Conservation (phyloP, 768 basidiomycete species). For the Suillus sp. region DNA sequence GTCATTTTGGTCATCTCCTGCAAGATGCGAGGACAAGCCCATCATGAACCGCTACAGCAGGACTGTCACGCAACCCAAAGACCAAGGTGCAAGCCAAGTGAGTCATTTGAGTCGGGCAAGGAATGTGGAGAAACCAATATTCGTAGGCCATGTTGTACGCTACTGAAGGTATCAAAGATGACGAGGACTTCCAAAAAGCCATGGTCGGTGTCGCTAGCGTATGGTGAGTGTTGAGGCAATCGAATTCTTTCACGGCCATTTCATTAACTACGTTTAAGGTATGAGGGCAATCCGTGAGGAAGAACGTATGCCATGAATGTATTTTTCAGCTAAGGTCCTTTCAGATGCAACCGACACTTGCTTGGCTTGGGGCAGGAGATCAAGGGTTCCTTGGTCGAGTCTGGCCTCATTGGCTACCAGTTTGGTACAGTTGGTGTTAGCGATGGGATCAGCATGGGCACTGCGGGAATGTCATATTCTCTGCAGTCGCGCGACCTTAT, state of each 20-base stretch:
- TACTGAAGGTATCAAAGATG: constrained; percentile 84
- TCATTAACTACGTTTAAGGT: constrained; percentile 55
- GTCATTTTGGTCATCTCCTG: constrained; percentile 38
- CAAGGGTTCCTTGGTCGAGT: constrained; percentile 72
- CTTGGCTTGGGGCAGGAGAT: constrained; percentile 86
- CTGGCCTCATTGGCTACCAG: constrained; percentile 89
- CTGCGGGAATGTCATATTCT: constrained; percentile 91
- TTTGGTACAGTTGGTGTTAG: constrained; percentile 98
- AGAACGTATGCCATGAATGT: neutral
- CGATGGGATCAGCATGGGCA: constrained; percentile 99
- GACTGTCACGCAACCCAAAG: constrained; percentile 86
- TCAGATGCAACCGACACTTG: constrained; percentile 93
- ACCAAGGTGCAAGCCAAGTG: constrained; percentile 94
- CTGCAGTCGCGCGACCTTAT: constrained; percentile 97
- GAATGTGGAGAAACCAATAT: constrained; percentile 5
- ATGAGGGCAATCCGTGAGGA: constrained; percentile 96
- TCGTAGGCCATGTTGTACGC: constrained; percentile 95
- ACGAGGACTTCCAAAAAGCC: constrained; percentile 89
- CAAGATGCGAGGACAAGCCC: constrained; percentile 43
- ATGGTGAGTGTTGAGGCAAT: constrained; percentile 60
- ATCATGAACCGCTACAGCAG: constrained; percentile 75
- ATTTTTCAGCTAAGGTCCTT: constrained; percentile 2
- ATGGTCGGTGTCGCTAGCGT: constrained; percentile 98
- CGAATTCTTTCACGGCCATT: constrained; percentile 14
- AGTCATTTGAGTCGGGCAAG: constrained; percentile 9